phyloP scores from a whole-genome alignment of 768 basidiomycete genomes.

The Auriculariales sp. region DNA sequence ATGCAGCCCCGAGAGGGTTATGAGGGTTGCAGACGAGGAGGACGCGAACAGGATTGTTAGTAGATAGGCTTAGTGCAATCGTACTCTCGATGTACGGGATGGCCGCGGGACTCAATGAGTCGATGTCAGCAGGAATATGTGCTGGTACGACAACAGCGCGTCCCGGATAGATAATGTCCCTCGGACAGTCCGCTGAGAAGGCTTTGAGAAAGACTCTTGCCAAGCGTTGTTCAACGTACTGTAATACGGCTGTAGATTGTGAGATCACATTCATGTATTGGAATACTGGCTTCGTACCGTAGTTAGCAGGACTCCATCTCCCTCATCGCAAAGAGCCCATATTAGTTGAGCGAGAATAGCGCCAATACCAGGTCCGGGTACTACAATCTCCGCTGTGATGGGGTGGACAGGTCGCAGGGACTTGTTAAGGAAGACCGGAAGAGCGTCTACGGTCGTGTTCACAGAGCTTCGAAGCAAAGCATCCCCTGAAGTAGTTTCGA shows the following conservation, averaged over 20 bases:
- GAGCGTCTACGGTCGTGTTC: not conserved
- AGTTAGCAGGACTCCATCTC: not conserved
- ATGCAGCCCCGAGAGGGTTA: slow-evolving; percentile 1
- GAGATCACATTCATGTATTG: not conserved
- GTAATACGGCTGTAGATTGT: not conserved
- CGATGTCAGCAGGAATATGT: not conserved
- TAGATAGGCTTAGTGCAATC: not conserved
- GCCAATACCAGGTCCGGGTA: not conserved
- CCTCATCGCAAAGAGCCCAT: not conserved
- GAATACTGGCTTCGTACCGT: not conserved
- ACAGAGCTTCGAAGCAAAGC: not conserved
- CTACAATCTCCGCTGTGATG: not conserved
- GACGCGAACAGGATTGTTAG: not conserved
- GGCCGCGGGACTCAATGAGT: not conserved
- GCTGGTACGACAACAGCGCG: not conserved
- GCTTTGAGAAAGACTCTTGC: too few species aligned
- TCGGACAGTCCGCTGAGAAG: not conserved
- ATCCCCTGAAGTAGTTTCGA: not conserved
- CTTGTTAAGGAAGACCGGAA: not conserved
- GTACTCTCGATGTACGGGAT: not conserved
- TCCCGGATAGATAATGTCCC: not conserved
- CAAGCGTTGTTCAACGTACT: not conserved
- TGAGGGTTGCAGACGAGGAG: slow-evolving; percentile 4
- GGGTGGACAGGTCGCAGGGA: not conserved
- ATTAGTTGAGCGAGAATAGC: not conserved